Conservation (phyloP, 2,329 filamentous ascomycete genomes). For the Cordyceps militaris region DNA sequence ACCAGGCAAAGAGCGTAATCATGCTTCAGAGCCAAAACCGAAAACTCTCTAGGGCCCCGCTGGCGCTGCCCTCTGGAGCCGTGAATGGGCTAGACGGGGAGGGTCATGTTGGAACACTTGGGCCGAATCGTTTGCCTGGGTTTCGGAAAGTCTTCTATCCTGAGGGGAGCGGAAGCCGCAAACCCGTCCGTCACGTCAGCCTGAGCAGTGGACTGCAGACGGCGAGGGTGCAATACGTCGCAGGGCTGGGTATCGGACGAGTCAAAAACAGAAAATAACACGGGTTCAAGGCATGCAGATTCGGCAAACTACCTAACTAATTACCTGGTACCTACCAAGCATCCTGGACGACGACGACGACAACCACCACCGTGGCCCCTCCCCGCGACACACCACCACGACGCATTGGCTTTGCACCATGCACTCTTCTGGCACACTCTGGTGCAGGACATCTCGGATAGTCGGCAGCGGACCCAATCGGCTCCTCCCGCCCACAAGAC, state of each 20-base stretch:
- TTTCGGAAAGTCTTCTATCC: background rate
- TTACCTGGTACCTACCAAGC: no score
- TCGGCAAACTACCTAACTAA: background rate
- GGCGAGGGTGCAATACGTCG: background rate
- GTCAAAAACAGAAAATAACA: background rate
- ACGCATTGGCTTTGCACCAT: constrained; percentile 5
- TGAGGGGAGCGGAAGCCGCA: background rate
- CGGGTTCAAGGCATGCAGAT: background rate
- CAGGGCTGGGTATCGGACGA: background rate
- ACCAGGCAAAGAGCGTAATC: constrained; percentile 4
- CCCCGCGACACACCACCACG: background rate
- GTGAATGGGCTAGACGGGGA: background rate
- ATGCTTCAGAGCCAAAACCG: constrained; percentile 4
- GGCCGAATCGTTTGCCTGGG: no score
- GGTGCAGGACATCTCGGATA: constrained; percentile 13
- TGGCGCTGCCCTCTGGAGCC: background rate
- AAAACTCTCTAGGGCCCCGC: constrained; percentile 6
- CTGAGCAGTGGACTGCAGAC: background rate
- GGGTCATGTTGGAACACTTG: background rate
- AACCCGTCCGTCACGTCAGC: background rate
- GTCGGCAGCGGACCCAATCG: constrained; percentile 14
- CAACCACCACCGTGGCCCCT: background rate
- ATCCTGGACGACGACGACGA: background rate
- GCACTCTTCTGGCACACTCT: constrained; percentile 1
- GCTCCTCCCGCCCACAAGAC: constrained; percentile 12